A percentile compares a stretch with the other conserved stretches of the same genome.
These are phyloP conservation scores for Austroboletus rostrupii DNA, from an alignment of 1,284 basidiomycete genomes.

Conservation along the genomic window DNA sequence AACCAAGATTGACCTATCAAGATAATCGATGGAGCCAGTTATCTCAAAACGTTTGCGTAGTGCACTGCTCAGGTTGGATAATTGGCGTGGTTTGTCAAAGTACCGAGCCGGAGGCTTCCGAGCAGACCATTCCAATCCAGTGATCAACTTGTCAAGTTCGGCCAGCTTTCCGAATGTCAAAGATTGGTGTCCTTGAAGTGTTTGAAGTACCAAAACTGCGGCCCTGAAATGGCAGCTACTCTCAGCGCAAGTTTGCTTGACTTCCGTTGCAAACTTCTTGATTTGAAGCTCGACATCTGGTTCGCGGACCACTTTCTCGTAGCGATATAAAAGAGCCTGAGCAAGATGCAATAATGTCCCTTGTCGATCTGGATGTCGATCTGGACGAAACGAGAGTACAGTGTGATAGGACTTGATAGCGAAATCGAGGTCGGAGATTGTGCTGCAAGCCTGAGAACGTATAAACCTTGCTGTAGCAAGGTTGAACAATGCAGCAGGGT, in stretches of 20 bases:
- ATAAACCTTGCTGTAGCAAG: neutral
- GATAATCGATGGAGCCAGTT: neutral
- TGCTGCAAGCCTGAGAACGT: neutral
- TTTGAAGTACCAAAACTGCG: neutral
- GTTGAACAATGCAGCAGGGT: neutral
- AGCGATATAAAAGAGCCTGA: neutral
- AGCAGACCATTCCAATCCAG: neutral
- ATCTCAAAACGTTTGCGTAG: neutral
- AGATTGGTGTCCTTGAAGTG: neutral
- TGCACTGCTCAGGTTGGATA: neutral
- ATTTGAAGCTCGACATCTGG: neutral
- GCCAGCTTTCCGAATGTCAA: neutral
- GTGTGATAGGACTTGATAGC: neutral
- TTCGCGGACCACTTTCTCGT: neutral
- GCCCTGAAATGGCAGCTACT: neutral
- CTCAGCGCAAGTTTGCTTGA: neutral
- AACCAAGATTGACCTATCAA: neutral
- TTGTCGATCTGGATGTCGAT: neutral
- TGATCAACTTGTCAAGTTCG: neutral
- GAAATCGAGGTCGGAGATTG: neutral
- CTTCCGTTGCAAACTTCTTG: neutral
- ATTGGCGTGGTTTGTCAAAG: neutral
- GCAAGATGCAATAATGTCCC: neutral
- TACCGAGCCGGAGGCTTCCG: neutral
- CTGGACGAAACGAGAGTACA: neutral